Evolutionary conservation across 352 stramenopile genomes (phyloP).

Genomic region (Phytophthora boehmeriae): DNA sequence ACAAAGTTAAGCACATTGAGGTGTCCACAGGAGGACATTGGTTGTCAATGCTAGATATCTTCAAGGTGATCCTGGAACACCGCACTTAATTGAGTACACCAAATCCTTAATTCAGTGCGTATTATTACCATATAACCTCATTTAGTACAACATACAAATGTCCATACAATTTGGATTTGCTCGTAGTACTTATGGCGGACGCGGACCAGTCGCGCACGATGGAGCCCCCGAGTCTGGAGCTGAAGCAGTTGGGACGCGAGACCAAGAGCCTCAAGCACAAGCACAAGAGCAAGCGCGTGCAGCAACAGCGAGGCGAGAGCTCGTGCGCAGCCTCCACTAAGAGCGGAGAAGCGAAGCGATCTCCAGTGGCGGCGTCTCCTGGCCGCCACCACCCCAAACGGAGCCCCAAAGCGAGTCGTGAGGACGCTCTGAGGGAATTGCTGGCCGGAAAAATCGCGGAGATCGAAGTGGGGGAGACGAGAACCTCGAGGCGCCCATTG

Average conservation of each 20-base stretch:
- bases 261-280: conserved; percentile 87
- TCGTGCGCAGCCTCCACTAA: conserved; percentile 4
- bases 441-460: conserved; percentile 86
- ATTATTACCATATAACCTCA: background rate
- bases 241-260: conserved; percentile 61
- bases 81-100: background rate
- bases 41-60: conserved; percentile 14
- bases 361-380: conserved; percentile 26
- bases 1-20: conserved; percentile 18
- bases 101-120: background rate
- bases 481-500: conserved; percentile 76
- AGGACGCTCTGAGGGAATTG: conserved; percentile 77
- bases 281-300: conserved; percentile 68
- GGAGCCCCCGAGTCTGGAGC: conserved; percentile 49
- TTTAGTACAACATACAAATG: background rate
- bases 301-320: conserved; percentile 23
- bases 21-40: conserved; percentile 19
- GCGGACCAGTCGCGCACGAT: conserved; percentile 23
- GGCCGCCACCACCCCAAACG: conserved; percentile 37
- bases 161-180: background rate
- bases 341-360: conserved; percentile 22
- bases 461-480: conserved; percentile 85
- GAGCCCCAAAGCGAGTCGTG: conserved; percentile 31
- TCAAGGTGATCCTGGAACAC: conserved; percentile 23
- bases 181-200: conserved; percentile 33